Evolutionary conservation across 106 monocot species (phyloP), one percentile per base, ranked within the genome.

Genomic region (Triglochin maritima): DNA sequence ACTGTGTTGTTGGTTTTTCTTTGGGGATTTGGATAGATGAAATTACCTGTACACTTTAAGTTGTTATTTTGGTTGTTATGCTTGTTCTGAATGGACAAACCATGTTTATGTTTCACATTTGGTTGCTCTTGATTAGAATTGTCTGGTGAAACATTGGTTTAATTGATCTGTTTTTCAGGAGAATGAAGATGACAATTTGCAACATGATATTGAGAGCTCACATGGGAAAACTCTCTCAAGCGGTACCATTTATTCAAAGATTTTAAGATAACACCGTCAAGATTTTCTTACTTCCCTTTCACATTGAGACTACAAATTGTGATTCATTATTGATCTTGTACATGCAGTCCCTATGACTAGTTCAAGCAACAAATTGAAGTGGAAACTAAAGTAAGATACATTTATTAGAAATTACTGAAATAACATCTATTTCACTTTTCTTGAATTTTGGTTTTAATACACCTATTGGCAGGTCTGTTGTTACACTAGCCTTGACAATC

Each of bases 401-500:
- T 62, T 42, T 43, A 7, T 14, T 47, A 42, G 60, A 44, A 29
- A 47, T 44, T 55, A 43, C 46, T 56, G 47, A 57, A 63, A 3
- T 15, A 43, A 8, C 6, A 52, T 64, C 1, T 63, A 13, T 48
- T 59, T 59, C 43, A 59, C 44, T 65, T 75, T 73, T 51, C 45
- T 56, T 58, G 12, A 65, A 49, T 50, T 49, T 58, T 49, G 10
- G 44, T 46, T 50, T 9, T 29, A 47, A 0, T 46, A 6, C 13
- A 62, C 53, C 7, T 78, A 49, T 65, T 29, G 29, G 29, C 74
- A 96, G 96, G 86, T 81, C 85, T 46, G 14, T 86, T 71, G 91
- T 98, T 68, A 98, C 84, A 43, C 16, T 86, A 69, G 88, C 91
- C 3, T 84, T 98, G 72, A 98, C 96, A 52, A 47, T 98, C 49